phyloP scores from a whole-genome alignment of 1,284 basidiomycete genomes.

The Microbotryomycetes sp. region DNA sequence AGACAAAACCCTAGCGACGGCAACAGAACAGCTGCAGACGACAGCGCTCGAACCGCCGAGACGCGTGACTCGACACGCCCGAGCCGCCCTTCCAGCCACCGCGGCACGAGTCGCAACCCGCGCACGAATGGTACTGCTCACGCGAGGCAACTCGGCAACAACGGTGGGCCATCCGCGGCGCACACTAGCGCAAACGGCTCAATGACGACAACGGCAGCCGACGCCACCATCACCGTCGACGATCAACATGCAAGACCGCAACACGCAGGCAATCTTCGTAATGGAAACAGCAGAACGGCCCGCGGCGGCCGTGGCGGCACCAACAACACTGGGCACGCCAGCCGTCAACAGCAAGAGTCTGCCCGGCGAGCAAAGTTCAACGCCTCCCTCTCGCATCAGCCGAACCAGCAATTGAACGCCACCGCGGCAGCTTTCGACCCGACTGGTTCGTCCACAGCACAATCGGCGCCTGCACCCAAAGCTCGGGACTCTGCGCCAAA shows the following conservation, averaged over 20 bases:
- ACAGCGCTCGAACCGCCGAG: no score
- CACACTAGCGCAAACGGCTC: neutral
- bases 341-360: neutral
- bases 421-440: conserved; percentile 10
- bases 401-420: conserved; percentile 10
- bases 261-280: neutral
- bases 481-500: no score
- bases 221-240: neutral
- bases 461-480: conserved; percentile 2
- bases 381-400: conserved; percentile 9
- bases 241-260: neutral
- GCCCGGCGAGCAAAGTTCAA: conserved; percentile 11
- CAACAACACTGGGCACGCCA: neutral
- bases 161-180: neutral
- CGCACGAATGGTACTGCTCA: no score
- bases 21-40: neutral
- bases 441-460: neutral
- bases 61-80: no score
- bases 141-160: neutral
- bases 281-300: neutral
- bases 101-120: neutral
- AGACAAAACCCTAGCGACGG: neutral
- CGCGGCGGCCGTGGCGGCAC: neutral
- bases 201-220: neutral
- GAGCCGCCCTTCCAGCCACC: neutral